phyloP scores from a whole-genome alignment of 75 land plant genomes.

The Selaginella tamariscina region DNA sequence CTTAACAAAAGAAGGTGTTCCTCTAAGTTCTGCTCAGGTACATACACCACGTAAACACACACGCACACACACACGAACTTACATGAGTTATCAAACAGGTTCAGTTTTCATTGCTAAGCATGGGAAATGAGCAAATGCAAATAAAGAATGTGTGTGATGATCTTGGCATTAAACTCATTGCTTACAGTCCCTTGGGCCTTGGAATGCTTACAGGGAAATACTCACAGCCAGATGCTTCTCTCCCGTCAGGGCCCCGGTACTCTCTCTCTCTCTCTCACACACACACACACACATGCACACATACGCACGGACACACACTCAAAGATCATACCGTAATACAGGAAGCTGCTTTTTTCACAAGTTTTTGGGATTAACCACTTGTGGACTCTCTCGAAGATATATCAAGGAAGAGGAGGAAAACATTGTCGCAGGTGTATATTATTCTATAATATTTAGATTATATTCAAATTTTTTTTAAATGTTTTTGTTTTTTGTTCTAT shows the following conservation, averaged over 20 bases:
- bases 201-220: constrained; percentile 14
- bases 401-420: not conserved
- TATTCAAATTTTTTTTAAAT: not conserved
- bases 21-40: constrained; percentile 9
- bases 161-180: constrained; percentile 4
- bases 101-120: constrained; percentile 4
- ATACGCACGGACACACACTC: too few species aligned
- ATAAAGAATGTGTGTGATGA: constrained; percentile 6
- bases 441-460: not conserved
- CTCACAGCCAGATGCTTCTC: not conserved
- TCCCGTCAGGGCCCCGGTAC: constrained; percentile 5
- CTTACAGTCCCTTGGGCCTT: constrained; percentile 4
- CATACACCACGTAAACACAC: too few species aligned
- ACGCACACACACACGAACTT: not conserved
- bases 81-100: not conserved
- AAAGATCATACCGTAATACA: too few species aligned
- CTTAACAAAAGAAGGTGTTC: not conserved
- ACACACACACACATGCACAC: not conserved
- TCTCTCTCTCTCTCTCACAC: not conserved
- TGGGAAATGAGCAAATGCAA: not conserved
- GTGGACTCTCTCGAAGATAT: not conserved
- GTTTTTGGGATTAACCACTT: not conserved
- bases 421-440: not conserved
- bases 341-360: not conserved
- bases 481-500: not conserved